Evolutionary conservation across 1,284 basidiomycete genomes (phyloP).

Genomic region (Fistulina hepatica): DNA sequence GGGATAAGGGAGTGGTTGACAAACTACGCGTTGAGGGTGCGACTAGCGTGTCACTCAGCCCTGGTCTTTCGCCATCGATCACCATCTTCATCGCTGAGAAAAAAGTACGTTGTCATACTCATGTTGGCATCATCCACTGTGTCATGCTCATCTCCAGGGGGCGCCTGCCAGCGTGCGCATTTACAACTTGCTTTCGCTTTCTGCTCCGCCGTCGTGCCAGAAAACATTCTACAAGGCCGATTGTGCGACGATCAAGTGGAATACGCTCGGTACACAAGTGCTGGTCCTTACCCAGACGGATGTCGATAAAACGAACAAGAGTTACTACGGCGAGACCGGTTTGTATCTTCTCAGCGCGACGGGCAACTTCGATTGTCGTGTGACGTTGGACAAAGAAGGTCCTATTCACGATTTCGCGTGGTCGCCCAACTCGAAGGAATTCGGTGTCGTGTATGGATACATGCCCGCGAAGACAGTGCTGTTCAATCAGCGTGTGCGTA

Average conservation of each 20-base stretch:
- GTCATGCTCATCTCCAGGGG: conserved; percentile 42
- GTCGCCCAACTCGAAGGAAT: conserved; percentile 97
- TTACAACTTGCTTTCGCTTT: conserved; percentile 64
- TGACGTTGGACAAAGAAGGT: conserved; percentile 92
- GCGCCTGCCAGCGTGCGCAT: conserved; percentile 87
- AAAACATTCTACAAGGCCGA: conserved; percentile 98
- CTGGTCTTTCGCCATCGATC: conserved; percentile 73
- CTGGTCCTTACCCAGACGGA: conserved; percentile 91
- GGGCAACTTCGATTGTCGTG: conserved; percentile 91
- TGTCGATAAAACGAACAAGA: conserved; percentile 94
- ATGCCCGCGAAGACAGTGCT: conserved; percentile 94
- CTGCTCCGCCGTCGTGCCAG: conserved; percentile 49
- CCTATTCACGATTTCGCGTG: conserved; percentile 95
- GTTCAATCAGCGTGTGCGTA: conserved; percentile 85
- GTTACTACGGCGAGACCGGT: conserved; percentile 96
- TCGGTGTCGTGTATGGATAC: conserved; percentile 89
- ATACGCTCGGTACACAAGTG: conserved; percentile 79
- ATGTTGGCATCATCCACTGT: conserved; percentile 3
- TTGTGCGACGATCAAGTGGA: conserved; percentile 93
- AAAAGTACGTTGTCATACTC: conserved; percentile 43
- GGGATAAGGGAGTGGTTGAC: conserved; percentile 68
- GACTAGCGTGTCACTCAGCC: conserved; percentile 65
- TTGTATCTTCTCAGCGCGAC: conserved; percentile 89
- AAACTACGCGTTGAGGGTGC: conserved; percentile 79
- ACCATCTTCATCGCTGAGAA: conserved; percentile 92